Evolutionary conservation across 345 rosid genomes (phyloP).

Genomic region (Linum tenue): DNA sequence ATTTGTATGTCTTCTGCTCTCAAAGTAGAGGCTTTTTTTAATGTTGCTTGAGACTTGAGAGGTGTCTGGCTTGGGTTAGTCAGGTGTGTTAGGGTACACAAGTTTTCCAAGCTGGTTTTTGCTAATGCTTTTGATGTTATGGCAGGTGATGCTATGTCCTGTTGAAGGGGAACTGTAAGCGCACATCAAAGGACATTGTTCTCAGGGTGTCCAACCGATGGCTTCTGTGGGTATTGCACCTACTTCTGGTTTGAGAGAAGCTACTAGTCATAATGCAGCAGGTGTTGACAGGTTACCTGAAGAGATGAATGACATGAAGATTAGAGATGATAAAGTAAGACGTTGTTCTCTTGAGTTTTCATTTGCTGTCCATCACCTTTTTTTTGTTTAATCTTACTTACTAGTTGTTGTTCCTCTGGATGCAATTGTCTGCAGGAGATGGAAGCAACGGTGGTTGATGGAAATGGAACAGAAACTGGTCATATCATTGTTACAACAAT

Average conservation of each 20-base stretch:
- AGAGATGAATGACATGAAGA: conserved; percentile 87
- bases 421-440: conserved; percentile 42
- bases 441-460: conserved; percentile 84
- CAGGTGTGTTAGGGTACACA: too few species aligned
- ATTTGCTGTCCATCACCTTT: neutral
- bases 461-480: conserved; percentile 77
- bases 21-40: neutral
- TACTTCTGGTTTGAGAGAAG: conserved; percentile 22
- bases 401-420: neutral
- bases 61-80: neutral
- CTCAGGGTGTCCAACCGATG: conserved; percentile 15
- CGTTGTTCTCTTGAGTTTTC: neutral
- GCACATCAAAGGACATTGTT: conserved; percentile 4
- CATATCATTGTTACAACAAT: conserved; percentile 78
- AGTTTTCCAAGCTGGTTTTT: neutral
- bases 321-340: conserved; percentile 73
- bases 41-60: neutral
- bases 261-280: conserved; percentile 18
- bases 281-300: conserved; percentile 75
- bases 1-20: too few species aligned
- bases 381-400: neutral
- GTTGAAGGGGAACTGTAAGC: conserved; percentile 19
- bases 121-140: neutral
- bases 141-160: conserved; percentile 16
- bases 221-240: conserved; percentile 27